Percentiles rank a stretch among this genome's conserved stretches.
Evolutionary conservation across 2,329 filamentous ascomycete species (phyloP).

Genomic region (Beauveria rudraprayagi): DNA sequence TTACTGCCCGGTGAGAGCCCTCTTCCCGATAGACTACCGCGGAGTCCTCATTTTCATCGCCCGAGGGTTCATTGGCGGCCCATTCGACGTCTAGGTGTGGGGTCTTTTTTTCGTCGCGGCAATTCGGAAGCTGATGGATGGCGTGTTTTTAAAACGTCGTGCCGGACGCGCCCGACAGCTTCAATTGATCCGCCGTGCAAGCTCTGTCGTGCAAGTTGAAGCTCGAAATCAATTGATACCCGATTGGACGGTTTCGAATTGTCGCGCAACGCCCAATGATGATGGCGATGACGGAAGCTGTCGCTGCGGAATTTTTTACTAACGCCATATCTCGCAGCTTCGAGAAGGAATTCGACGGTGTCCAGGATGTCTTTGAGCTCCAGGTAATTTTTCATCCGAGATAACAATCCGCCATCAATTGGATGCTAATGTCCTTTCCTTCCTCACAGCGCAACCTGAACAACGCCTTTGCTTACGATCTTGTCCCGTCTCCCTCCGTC

Average conservation of each 20-base stretch:
- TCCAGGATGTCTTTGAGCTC: conserved; percentile 99
- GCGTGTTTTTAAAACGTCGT: not conserved
- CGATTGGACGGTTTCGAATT: not conserved
- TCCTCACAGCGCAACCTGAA: conserved; percentile 72
- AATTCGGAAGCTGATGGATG: conserved; percentile 1
- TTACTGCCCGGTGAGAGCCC: conserved; percentile 77
- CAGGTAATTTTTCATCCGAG: conserved; percentile 57
- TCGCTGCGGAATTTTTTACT: conserved; percentile 16
- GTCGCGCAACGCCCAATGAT: not conserved
- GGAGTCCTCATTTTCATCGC: not conserved
- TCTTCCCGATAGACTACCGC: conserved; percentile 1
- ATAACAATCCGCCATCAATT: not conserved
- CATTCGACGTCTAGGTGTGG: not conserved
- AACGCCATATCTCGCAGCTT: conserved; percentile 53
- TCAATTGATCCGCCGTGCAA: not conserved
- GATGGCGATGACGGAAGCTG: conserved; percentile 12
- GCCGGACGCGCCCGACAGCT: not conserved
- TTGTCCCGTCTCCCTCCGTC: conserved; percentile 89
- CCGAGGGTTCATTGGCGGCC: not conserved
- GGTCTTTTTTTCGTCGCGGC: not conserved
- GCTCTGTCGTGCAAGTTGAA: not conserved
- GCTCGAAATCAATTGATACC: not conserved
- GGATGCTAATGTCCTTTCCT: not conserved
- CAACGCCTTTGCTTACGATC: conserved; percentile 99
- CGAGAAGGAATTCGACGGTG: conserved; percentile 96